Evolutionary conservation across 2,329 filamentous ascomycete species (phyloP), one percentile per base, ranked within the genome.

Genomic region (Colletotrichum tanaceti): DNA sequence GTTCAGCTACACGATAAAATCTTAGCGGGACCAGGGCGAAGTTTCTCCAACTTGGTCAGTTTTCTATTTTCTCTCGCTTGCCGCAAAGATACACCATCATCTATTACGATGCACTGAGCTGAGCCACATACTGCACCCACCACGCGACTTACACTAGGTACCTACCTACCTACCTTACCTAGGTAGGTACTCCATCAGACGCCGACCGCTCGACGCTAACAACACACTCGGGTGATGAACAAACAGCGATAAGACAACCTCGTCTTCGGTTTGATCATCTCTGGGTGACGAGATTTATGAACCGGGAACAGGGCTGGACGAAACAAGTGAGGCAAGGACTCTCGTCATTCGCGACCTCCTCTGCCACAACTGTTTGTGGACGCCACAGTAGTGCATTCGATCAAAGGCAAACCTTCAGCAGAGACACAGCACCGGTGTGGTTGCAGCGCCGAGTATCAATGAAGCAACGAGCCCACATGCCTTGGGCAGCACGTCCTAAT

Each of bases 391-490:
- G n/a, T n/a, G n/a, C n/a, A 20, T 32, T 24, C 22, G 44, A 32
- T 14, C 43, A 28, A 58, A 47, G 32, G 13, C 49, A 49, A 32
- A 35, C 58, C n/a, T 50, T 18, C 53, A 38, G 28, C 43, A 22
- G 9, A 35, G 49, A 43, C 18, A 60, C 28, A 38, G 46, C 41
- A 52, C 28, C 47, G 47, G 41, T 54, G 49, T 59, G 61, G 61
- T 59, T 65, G 49, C 47, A 65, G 20, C 47, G 54, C 54, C 13
- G 22, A 55, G 55, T 67, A 44, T 59, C 68, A 60, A 41, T 68
- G 47, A 68, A 47, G 49, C 39, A 32, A 52, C 35, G 35, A 52
- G 65, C 54, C 68, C 68, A 68, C 65, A 64, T n/a, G 38, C 39
- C 38, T 28, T 32, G 53, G 52, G 58, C 49, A 70, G 54, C 54